Evolutionary conservation across 176 grass and related monocot genomes (phyloP), one percentile per base, ranked within the genome.

Genomic region (Eragrostis nindensis): DNA sequence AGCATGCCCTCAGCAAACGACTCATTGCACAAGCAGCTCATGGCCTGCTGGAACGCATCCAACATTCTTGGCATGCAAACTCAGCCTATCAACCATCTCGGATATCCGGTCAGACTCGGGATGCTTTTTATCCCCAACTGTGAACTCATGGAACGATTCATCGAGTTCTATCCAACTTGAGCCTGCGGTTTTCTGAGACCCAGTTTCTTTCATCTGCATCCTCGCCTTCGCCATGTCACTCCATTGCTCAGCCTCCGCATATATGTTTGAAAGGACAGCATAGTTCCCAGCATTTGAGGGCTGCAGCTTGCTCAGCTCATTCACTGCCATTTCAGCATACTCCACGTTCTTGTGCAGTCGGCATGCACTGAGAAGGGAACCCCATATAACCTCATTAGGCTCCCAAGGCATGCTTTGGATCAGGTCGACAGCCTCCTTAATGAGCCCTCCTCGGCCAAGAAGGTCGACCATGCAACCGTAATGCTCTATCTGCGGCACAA

Each of bases 391-490:
- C 48, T 64, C 88, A 74, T 96, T 96, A 42, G 85, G 93, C 24
- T 89, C 71, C 55, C 61, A 89, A 76, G 88, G 90, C 93, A 93
- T 97, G 36, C 24, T 64, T 82, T 83, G 79, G 29, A 83, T 85
- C 26, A 97, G 78, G 32, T 84, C 71, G 1, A 93, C 80, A 14
- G 88, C 93, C 29, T 97, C 90, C 25, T 82, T 55, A 14, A 97
- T 80, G 59, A 89, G 84, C 14, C 90, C 90, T 71, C 85, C 88
- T 65, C 86, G 93, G 11, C 93, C 90, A 77, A 97, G 88, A 82
- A 89, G 79, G 50, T 94, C 92, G 8, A 89, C 80, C 83, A 94
- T 84, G 70, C 86, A 94, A 75, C 92, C 88, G n/a, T 89, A 94
- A 79, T 94, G 92, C 62, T 94, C 92, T 76, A 94, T 82, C 77